Evolutionary conservation across 1,284 basidiomycete species (phyloP).

Genomic region (Quambalaria eucalypti): DNA sequence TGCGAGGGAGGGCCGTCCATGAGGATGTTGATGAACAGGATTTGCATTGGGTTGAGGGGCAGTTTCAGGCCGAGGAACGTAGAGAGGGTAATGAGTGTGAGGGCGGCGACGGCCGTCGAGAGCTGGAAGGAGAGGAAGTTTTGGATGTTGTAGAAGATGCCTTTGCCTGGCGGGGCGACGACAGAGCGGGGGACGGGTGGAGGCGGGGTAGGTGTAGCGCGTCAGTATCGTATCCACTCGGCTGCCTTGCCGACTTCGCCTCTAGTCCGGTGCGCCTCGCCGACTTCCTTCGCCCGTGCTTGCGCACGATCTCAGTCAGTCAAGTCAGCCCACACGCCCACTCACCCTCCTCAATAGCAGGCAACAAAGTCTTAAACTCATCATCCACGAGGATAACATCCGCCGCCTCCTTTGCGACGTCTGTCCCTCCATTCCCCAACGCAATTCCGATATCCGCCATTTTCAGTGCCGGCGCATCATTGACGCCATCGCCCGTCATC

Average conservation of each 20-base stretch:
- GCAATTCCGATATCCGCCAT: slow-evolving; percentile 96
- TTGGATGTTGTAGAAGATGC: slow-evolving; percentile 97
- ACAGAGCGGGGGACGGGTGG: not conserved
- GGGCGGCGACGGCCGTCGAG: slow-evolving; percentile 85
- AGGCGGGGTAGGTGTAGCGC: too few species aligned
- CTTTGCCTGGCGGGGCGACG: too few species aligned
- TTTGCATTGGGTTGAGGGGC: slow-evolving; percentile 96
- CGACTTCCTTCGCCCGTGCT: not conserved
- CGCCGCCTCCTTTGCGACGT: slow-evolving; percentile 95
- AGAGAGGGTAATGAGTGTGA: slow-evolving; percentile 86
- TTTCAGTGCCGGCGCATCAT: slow-evolving; percentile 91
- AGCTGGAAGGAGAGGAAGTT: slow-evolving; percentile 96
- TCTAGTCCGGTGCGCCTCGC: not conserved
- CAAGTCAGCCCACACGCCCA: slow-evolving; percentile 47
- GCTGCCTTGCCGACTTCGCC: too few species aligned
- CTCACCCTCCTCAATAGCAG: slow-evolving; percentile 92
- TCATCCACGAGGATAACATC: slow-evolving; percentile 96
- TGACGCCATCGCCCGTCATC: slow-evolving; percentile 97
- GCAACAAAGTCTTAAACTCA: slow-evolving; percentile 87
- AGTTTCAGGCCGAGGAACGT: slow-evolving; percentile 80
- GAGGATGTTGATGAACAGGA: slow-evolving; percentile 94
- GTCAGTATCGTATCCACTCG: too few species aligned
- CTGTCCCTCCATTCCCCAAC: slow-evolving; percentile 93
- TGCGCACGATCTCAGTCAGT: not conserved
- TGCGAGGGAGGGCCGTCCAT: slow-evolving; percentile 99